Percentiles rank a stretch among this genome's conserved stretches.
Evolutionary conservation across 2,329 filamentous ascomycete genomes (phyloP).

Genomic region (Ciborinia camelliae): DNA sequence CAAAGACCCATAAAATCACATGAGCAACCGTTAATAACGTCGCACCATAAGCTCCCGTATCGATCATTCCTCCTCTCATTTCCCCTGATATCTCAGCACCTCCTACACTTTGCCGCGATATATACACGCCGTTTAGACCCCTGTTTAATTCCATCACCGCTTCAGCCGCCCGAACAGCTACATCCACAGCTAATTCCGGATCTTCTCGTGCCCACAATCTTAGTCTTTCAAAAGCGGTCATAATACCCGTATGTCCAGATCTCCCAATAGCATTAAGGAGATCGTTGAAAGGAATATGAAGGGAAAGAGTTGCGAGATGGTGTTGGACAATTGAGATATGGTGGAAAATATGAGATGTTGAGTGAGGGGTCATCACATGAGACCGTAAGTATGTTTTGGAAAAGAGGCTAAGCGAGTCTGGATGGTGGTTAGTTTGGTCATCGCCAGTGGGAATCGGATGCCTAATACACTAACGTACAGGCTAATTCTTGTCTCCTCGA

Average conservation of each 20-base stretch:
- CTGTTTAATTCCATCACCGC: slow-evolving; percentile 22
- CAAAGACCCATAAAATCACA: slow-evolving; percentile 29
- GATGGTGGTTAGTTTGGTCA: background rate
- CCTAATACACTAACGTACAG: slow-evolving; percentile 14
- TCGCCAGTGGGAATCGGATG: background rate
- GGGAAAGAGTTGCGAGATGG: background rate
- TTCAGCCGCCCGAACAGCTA: slow-evolving; percentile 24
- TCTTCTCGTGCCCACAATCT: slow-evolving; percentile 22
- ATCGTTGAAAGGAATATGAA: slow-evolving; percentile 7
- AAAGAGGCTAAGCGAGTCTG: slow-evolving; percentile 13
- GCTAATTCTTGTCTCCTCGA: slow-evolving; percentile 13
- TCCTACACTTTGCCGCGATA: background rate
- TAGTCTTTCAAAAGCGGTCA: slow-evolving; percentile 24
- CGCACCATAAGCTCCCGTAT: slow-evolving; percentile 27
- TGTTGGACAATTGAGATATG: slow-evolving; percentile 2
- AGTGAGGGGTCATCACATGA: background rate
- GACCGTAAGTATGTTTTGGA: slow-evolving; percentile 22
- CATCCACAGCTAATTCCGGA: slow-evolving; percentile 22
- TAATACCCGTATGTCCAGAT: slow-evolving; percentile 23
- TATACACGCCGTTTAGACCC: background rate
- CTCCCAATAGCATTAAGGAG: slow-evolving; percentile 2
- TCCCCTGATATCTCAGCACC: background rate
- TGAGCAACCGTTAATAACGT: slow-evolving; percentile 29
- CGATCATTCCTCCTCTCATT: slow-evolving; percentile 15
- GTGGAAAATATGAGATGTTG: slow-evolving; percentile 20